Evolutionary conservation across 2,329 filamentous ascomycete species (phyloP).

Genomic region (Botrytis fabae): DNA sequence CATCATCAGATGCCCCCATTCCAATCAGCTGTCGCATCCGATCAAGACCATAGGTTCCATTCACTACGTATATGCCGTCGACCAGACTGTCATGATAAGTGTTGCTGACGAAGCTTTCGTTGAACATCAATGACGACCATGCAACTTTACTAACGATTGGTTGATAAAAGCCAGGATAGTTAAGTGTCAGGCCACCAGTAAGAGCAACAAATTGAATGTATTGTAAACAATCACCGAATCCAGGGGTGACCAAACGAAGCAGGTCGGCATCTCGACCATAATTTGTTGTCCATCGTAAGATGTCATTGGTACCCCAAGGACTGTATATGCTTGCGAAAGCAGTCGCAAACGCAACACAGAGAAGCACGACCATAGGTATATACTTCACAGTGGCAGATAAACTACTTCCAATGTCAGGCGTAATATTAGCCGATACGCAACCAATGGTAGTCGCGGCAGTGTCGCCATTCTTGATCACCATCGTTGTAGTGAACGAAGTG

Average conservation of each 20-base stretch:
- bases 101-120: constrained; percentile 78
- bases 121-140: constrained; percentile 93
- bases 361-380: constrained; percentile 74
- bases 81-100: constrained; percentile 64
- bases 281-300: constrained; percentile 97
- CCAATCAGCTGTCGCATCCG: constrained; percentile 79
- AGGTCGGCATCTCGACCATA: constrained; percentile 93
- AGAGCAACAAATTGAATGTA: constrained; percentile 93
- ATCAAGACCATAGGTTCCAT: constrained; percentile 77
- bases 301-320: constrained; percentile 87
- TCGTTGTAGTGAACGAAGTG: constrained; percentile 72
- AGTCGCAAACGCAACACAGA: constrained; percentile 80
- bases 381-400: constrained; percentile 71
- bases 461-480: constrained; percentile 77
- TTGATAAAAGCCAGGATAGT: constrained; percentile 93
- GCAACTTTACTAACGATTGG: constrained; percentile 83
- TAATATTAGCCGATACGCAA: constrained; percentile 80
- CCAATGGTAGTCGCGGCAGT: constrained; percentile 61
- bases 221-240: constrained; percentile 94
- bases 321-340: constrained; percentile 83
- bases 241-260: constrained; percentile 87
- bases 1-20: constrained; percentile 71
- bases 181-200: constrained; percentile 81
- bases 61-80: constrained; percentile 84
- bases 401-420: constrained; percentile 73